A percentile compares a stretch with the other conserved stretches of the same genome.
These are phyloP conservation scores for Kappamyces sp. DNA, from an alignment of 192 early-diverging fungal species.

Conservation along the genomic window DNA sequence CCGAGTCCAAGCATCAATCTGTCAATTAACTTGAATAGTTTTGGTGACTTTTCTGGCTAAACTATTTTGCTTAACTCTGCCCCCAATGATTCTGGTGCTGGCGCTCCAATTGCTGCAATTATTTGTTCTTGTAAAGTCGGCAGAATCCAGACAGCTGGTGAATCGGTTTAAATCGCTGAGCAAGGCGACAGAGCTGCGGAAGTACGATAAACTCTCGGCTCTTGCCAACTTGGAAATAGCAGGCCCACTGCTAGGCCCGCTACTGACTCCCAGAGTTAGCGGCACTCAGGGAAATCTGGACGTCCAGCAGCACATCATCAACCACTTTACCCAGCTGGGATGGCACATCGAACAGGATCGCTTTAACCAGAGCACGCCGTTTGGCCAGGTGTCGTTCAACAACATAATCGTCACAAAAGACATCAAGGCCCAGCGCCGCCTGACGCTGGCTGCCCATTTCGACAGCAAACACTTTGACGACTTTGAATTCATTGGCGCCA, in stretches of 20 bases:
- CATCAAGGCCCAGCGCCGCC: constrained; percentile 55
- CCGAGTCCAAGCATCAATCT: too few relatives aligned
- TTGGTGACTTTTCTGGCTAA: too few relatives aligned
- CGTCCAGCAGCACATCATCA: constrained; percentile 67
- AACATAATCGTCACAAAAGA: constrained; percentile 92
- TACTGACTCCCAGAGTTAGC: constrained; percentile 74
- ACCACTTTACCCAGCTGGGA: constrained; percentile 54
- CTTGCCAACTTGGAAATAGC: constrained; percentile 6
- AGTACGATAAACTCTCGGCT: too few relatives aligned
- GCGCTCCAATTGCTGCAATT: too few relatives aligned
- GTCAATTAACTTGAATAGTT: too few relatives aligned
- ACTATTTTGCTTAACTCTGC: too few relatives aligned
- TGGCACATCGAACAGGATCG: constrained; percentile 78
- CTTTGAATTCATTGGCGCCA: constrained; percentile 76
- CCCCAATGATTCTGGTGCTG: too few relatives aligned
- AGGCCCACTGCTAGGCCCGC: constrained; percentile 58
- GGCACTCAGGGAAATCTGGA: constrained; percentile 64
- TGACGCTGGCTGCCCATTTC: constrained; percentile 89
- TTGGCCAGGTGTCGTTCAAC: constrained; percentile 65
- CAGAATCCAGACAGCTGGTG: too few relatives aligned
- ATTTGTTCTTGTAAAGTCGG: too few relatives aligned
- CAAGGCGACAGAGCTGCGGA: too few relatives aligned
- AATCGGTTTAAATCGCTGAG: too few relatives aligned
- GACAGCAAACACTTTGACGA: constrained; percentile 77
- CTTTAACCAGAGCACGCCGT: constrained; percentile 72